These are phyloP conservation scores for Fusarium transvaalense DNA, from an alignment of 2,329 filamentous ascomycete species.

Conservation along the genomic window DNA sequence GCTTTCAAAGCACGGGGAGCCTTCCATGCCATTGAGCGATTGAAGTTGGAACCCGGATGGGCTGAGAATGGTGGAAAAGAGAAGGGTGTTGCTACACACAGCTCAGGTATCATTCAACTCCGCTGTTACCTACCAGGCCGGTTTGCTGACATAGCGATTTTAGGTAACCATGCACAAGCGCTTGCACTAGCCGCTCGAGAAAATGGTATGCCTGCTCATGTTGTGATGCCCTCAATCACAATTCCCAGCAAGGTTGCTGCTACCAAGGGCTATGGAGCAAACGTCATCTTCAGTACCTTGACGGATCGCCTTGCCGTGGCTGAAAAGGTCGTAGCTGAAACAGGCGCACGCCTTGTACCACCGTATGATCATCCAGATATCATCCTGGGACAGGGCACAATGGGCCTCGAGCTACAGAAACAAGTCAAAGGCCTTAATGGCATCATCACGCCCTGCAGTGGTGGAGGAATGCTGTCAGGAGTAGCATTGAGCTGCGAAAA, in stretches of 20 bases:
- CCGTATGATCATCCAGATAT: slow-evolving; percentile 1
- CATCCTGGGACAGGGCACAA: neutral
- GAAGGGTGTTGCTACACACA: slow-evolving; percentile 5
- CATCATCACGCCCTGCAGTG: slow-evolving; percentile 1
- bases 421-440: neutral
- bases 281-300: slow-evolving; percentile 1
- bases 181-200: slow-evolving; percentile 1
- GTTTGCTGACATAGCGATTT: neutral
- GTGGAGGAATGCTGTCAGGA: neutral
- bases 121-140: accelerated
- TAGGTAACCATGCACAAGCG: slow-evolving; percentile 10
- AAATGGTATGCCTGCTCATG: slow-evolving; percentile 5
- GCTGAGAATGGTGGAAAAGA: neutral
- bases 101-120: neutral
- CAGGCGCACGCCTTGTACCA: neutral
- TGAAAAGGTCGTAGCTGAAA: neutral
- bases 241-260: slow-evolving; percentile 7
- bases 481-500: slow-evolving; percentile 4
- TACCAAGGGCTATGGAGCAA: slow-evolving; percentile 3
- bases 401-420: neutral
- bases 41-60: slow-evolving; percentile 4
- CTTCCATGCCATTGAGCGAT: neutral
- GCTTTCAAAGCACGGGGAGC: slow-evolving; percentile 6
- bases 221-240: slow-evolving; percentile 8
- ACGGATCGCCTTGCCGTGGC: slow-evolving; percentile 3